Evolutionary conservation across 352 stramenopile genomes (phyloP).

Genomic region (Lagenidium sp.): DNA sequence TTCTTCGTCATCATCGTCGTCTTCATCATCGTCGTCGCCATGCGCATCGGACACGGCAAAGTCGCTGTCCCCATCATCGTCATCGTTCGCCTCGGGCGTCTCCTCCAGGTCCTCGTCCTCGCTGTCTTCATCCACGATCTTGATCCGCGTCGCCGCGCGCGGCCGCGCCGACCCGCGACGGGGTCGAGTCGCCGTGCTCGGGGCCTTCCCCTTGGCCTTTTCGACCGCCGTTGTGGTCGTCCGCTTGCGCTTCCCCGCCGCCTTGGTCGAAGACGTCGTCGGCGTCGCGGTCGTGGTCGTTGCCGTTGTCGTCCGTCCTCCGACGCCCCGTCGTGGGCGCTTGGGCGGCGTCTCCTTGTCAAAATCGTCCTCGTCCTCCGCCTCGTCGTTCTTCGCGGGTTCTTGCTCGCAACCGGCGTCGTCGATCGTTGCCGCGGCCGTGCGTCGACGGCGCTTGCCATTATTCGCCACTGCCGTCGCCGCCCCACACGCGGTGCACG

Average conservation of each 20-base stretch:
- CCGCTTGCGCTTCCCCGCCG: neutral
- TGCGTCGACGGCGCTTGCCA: neutral
- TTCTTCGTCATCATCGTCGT: conserved; percentile 22
- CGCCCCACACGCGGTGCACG: conserved; percentile 23
- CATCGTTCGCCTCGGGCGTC: conserved; percentile 1
- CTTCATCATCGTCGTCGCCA: conserved; percentile 20
- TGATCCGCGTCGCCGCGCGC: neutral
- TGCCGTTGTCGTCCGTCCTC: too few relatives aligned
- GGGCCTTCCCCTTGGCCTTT: neutral
- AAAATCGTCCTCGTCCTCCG: neutral
- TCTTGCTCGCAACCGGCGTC: neutral
- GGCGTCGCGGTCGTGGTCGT: too few relatives aligned
- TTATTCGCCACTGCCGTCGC: neutral
- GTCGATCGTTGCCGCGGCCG: neutral
- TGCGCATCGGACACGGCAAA: conserved; percentile 22
- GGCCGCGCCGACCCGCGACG: conserved; percentile 4
- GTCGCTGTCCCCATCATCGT: conserved; percentile 17
- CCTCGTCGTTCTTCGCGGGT: neutral
- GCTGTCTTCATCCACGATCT: neutral
- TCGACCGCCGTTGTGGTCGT: neutral
- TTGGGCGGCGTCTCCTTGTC: too few relatives aligned
- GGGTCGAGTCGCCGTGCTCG: conserved; percentile 4
- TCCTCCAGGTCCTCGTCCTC: conserved; percentile 7
- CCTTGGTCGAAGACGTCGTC: too few relatives aligned
- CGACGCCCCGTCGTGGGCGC: too few relatives aligned